Evolutionary conservation across 2,329 filamentous ascomycete genomes (phyloP), one percentile per base, ranked within the genome.

Genomic region (Diaporthe destruens): DNA sequence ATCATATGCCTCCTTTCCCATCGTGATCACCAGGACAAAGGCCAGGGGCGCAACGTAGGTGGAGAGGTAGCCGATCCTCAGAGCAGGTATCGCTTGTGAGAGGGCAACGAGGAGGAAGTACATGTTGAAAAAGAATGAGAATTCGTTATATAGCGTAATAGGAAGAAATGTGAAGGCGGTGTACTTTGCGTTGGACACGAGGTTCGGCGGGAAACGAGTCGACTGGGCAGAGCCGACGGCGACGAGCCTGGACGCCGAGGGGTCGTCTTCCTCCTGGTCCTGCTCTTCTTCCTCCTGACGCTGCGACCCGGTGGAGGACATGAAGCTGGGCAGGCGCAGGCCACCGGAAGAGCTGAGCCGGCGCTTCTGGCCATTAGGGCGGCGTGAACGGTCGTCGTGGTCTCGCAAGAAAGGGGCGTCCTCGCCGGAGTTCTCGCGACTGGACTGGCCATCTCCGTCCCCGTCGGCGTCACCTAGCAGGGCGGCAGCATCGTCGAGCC

Each of bases 81-180:
- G 84, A 29, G 93, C 89, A 5, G 95, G 95, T 78, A 99, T 95
- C 55, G 94, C 92, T 83, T 99, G 96, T 49, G 96, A 98, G 65
- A 98, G 84, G 8, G 96, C 97, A 65, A 99, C 96, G 34, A 98
- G 90, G 71, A 99, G 87, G 81, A 99, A 99, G 81, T 99, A 99
- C 87, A 98, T 94, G 87, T 99, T 99, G 87, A 99, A 98, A 84
- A 99, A 99, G 86, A 98, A 99, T 73, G 96, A 98, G 81, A 99
- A 99, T 80, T 99, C 96, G 84, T 98, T 98, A 84, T 98, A 99
- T 29, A 99, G 86, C 0, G 96, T 99, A 68, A 96, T 88, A 2
- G 97, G 97, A 18, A 99, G 88, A 82, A 99, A 99, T 68, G 93
- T 98, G 85, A 95, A 92, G 1, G 95, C 91, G 39, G 96, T 98